phyloP scores from a whole-genome alignment of 148 eudicot species.

The Simmondsia chinensis region DNA sequence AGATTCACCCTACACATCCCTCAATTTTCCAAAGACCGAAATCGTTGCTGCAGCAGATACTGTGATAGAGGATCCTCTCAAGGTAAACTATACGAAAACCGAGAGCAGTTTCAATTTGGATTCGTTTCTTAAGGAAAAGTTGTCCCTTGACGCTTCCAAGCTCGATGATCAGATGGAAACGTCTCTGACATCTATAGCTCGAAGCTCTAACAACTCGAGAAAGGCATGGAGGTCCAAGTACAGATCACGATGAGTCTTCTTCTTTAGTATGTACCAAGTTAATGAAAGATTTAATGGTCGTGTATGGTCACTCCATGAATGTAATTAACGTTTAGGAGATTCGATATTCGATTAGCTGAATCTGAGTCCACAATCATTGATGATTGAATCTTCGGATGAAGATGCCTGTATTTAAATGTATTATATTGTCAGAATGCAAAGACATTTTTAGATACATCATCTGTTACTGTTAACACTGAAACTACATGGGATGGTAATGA shows the following conservation, averaged over 20 bases:
- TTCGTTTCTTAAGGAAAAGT: constrained; percentile 46
- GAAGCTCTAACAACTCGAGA: constrained; percentile 14
- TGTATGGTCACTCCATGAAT: too few species aligned
- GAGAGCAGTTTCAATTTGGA: constrained; percentile 62
- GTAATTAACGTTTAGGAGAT: too few species aligned
- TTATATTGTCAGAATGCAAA: too few species aligned
- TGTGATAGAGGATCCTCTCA: constrained; percentile 2
- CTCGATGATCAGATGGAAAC: constrained; percentile 55
- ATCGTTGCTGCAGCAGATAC: constrained; percentile 6
- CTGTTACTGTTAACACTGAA: too few species aligned
- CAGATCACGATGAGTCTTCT: constrained; percentile 9
- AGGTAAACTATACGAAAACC: constrained; percentile 13
- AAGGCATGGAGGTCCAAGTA: constrained; percentile 19
- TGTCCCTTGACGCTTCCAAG: constrained; percentile 56
- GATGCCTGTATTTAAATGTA: too few species aligned
- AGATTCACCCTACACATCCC: constrained; percentile 21
- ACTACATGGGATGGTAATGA: too few species aligned
- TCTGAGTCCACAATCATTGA: too few species aligned
- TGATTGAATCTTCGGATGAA: too few species aligned
- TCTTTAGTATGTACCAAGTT: too few species aligned
- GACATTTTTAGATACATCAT: too few species aligned
- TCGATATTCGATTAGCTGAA: too few species aligned
- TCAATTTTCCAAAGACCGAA: constrained; percentile 10
- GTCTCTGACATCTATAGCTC: constrained; percentile 23
- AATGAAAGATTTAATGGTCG: too few species aligned